phyloP scores from a whole-genome alignment of 495 filamentous ascomycete species.

The Aspergillus avenaceus region DNA sequence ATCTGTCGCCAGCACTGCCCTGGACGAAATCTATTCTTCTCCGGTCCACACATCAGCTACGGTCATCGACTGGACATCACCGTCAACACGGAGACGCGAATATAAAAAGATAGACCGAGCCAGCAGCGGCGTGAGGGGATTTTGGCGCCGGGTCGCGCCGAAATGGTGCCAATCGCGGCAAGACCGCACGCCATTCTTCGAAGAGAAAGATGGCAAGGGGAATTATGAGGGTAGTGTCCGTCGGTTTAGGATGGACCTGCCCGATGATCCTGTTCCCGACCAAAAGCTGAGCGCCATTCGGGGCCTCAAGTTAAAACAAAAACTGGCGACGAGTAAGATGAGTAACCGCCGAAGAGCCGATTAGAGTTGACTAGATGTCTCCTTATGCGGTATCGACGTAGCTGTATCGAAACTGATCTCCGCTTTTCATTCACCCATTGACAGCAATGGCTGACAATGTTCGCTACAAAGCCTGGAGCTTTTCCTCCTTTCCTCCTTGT shows the following conservation, averaged over 20 bases:
- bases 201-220: conserved; percentile 34
- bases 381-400: too few species aligned
- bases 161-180: conserved; percentile 34
- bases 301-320: conserved; percentile 12
- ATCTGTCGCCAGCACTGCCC: conserved; percentile 15
- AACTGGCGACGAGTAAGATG: conserved; percentile 6
- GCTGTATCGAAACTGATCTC: neutral
- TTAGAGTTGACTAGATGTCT: neutral
- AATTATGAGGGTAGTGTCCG: conserved; percentile 45
- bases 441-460: neutral
- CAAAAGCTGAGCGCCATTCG: neutral
- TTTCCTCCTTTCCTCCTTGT: neutral
- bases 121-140: conserved; percentile 40
- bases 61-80: conserved; percentile 48
- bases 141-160: conserved; percentile 42
- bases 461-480: neutral
- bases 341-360: conserved; percentile 2
- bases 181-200: conserved; percentile 35
- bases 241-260: conserved; percentile 46
- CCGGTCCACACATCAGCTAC: conserved; percentile 36
- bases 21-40: conserved; percentile 17
- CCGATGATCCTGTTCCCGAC: conserved; percentile 23
- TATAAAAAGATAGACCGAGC: conserved; percentile 49
- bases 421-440: neutral
- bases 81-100: conserved; percentile 42